phyloP scores from a whole-genome alignment of 495 filamentous ascomycete genomes.

The Choiromyces venosus region DNA sequence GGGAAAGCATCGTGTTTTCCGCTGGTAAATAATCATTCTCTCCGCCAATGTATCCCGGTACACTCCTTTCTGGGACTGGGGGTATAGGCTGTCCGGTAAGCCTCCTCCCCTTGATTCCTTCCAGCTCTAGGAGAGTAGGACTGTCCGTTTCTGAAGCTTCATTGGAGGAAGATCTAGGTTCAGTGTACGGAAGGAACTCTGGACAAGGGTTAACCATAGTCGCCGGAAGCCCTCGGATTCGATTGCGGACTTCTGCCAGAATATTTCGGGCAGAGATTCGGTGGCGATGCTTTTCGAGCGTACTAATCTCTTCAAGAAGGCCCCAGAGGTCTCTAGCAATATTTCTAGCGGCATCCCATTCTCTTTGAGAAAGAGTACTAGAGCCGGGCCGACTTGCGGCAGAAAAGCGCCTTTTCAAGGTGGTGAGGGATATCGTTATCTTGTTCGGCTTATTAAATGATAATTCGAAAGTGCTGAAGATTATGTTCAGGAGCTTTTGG shows the following conservation, averaged over 20 bases:
- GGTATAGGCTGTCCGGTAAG: neutral
- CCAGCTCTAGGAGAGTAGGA: neutral
- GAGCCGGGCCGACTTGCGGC: neutral
- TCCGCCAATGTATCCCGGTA: neutral
- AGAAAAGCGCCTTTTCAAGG: neutral
- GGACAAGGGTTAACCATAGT: neutral
- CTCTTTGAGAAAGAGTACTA: neutral
- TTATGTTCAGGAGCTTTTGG: neutral
- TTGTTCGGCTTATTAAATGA: neutral
- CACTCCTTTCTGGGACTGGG: neutral
- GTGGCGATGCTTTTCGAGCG: conserved; percentile 7
- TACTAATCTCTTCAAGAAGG: neutral
- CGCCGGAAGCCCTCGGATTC: neutral
- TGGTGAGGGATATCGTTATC: neutral
- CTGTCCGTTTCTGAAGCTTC: neutral
- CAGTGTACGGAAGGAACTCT: neutral
- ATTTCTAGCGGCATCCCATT: neutral
- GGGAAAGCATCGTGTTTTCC: neutral
- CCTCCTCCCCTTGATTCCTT: neutral
- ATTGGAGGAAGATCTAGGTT: neutral
- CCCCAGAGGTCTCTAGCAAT: neutral
- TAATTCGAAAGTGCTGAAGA: neutral
- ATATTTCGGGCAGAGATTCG: conserved; percentile 13
- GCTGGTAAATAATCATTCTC: neutral
- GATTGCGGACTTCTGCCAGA: neutral